phyloP scores from a whole-genome alignment of 2,329 filamentous ascomycete species.

The Phyllosticta citribraziliensis region DNA sequence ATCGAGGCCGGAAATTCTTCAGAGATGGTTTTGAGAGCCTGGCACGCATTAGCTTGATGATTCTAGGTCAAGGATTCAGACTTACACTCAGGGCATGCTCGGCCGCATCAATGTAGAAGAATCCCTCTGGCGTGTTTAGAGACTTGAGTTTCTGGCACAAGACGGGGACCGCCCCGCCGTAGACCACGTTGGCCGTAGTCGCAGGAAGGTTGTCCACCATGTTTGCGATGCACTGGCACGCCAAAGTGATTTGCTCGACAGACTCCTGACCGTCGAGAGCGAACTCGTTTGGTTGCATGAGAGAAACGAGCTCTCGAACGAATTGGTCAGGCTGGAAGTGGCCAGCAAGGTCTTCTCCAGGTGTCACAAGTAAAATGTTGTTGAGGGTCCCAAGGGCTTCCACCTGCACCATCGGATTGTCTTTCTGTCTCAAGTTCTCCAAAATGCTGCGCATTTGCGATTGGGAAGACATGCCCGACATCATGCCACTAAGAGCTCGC shows the following conservation, averaged over 20 bases:
- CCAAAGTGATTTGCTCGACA: constrained; percentile 92
- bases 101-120: constrained; percentile 78
- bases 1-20: constrained; percentile 92
- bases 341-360: constrained; percentile 90
- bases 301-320: constrained; percentile 80
- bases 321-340: constrained; percentile 92
- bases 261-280: constrained; percentile 60
- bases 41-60: constrained; percentile 10
- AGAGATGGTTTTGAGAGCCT: constrained; percentile 93
- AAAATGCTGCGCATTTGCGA: constrained; percentile 58
- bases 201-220: constrained; percentile 93
- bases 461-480: constrained; percentile 67
- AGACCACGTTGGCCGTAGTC: constrained; percentile 90
- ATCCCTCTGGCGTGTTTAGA: constrained; percentile 48
- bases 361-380: constrained; percentile 86
- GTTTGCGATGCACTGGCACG: constrained; percentile 91
- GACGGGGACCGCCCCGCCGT: constrained; percentile 90
- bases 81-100: constrained; percentile 82
- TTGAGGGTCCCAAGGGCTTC: constrained; percentile 90
- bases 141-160: constrained; percentile 91
- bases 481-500: constrained; percentile 81
- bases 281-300: constrained; percentile 87
- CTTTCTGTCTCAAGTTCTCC: constrained; percentile 62
- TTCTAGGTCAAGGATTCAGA: constrained; percentile 12
- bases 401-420: constrained; percentile 77